Percentiles rank a stretch among this genome's conserved stretches.
Conservation (phyloP, 306 rosid genomes). For the Prinsepia uniflora region DNA sequence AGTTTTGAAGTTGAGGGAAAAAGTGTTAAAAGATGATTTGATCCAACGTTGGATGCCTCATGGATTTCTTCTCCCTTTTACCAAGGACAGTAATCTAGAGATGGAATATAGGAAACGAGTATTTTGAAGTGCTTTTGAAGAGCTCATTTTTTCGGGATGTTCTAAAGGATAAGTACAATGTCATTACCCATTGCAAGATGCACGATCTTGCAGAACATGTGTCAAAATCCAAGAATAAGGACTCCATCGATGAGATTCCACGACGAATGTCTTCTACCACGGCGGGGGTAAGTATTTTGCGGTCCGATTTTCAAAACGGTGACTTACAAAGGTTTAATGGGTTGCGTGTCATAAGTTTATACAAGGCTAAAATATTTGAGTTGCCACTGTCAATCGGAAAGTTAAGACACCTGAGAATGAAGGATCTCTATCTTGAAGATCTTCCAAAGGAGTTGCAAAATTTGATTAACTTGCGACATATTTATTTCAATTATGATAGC, state of each 20-base stretch:
- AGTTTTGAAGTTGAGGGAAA: slow-evolving; percentile 13
- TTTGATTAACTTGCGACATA: not conserved
- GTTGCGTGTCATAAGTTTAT: slow-evolving; percentile 9
- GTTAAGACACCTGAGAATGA: not conserved
- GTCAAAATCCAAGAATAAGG: not conserved
- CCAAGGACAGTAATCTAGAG: not conserved
- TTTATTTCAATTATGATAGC: not conserved
- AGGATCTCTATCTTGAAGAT: not conserved
- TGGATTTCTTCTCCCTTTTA: slow-evolving; percentile 6
- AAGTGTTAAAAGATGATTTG: not conserved
- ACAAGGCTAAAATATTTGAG: not conserved
- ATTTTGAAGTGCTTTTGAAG: not conserved
- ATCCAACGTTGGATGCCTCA: slow-evolving; percentile 16
- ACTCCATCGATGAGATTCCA: not conserved
- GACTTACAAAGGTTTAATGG: not conserved
- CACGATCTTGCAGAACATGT: not conserved
- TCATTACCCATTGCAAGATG: not conserved
- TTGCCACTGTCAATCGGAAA: not conserved
- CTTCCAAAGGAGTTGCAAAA: not conserved
- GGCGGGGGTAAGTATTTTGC: not conserved
- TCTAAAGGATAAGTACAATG: not conserved
- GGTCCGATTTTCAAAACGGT: not conserved
- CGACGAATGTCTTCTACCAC: not conserved
- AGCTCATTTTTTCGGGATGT: not conserved
- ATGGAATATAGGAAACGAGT: slow-evolving; percentile 19